These are phyloP conservation scores for Liriodendron chinense DNA, from an alignment of 164 flowering plant species.

Conservation along the genomic window DNA sequence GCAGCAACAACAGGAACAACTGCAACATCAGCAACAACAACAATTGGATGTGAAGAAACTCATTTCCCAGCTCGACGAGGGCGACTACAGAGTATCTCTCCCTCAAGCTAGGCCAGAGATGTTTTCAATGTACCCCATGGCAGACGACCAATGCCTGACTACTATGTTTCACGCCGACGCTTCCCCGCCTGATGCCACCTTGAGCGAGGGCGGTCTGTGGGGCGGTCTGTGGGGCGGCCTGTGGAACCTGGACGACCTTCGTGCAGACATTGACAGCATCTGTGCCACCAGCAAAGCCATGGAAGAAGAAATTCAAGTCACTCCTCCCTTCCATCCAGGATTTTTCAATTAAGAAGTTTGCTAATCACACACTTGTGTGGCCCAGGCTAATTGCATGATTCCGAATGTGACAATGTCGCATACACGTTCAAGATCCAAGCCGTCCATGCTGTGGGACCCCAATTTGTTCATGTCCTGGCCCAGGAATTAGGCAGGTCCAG, in stretches of 20 bases:
- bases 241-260: conserved; percentile 60
- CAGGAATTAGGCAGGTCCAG: too few relatives aligned
- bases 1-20: background rate
- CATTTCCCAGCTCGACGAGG: conserved; percentile 37
- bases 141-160: conserved; percentile 30
- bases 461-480: too few relatives aligned
- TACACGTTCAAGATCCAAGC: too few relatives aligned
- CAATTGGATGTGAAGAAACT: conserved; percentile 36
- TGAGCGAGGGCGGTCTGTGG: conserved; percentile 42
- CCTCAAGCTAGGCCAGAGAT: conserved; percentile 14
- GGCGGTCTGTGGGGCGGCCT: conserved; percentile 64
- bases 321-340: conserved; percentile 10
- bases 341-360: background rate
- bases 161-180: conserved; percentile 15
- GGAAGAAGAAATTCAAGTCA: conserved; percentile 4
- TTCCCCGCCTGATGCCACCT: conserved; percentile 16
- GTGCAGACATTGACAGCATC: conserved; percentile 18
- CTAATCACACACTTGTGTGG: too few relatives aligned
- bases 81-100: conserved; percentile 11
- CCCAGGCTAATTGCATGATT: too few relatives aligned
- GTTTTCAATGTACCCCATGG: conserved; percentile 13
- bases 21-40: conserved; percentile 27
- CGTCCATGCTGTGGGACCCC: too few relatives aligned
- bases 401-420: too few relatives aligned
- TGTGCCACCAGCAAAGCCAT: conserved; percentile 27